Evolutionary conservation across 176 grass and related monocot genomes (phyloP).

Genomic region (Oropetium thomaeum): DNA sequence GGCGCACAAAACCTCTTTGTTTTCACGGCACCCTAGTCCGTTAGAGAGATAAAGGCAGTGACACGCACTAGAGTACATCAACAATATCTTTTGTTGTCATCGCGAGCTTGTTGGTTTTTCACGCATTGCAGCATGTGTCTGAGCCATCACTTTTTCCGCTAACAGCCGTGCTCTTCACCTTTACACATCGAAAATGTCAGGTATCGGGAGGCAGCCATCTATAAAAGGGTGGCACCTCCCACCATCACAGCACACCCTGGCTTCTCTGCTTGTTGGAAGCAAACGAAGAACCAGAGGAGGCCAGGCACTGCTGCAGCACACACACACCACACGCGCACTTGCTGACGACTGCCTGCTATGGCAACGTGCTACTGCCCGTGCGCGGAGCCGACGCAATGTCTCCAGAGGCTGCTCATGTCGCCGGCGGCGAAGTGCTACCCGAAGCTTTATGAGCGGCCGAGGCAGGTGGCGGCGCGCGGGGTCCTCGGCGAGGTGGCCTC

Average conservation of each 20-base stretch:
- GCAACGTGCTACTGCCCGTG: conserved; percentile 46
- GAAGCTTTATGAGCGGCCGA: conserved; percentile 26
- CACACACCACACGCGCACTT: neutral
- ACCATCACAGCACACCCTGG: conserved; percentile 22
- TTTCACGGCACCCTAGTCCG: neutral
- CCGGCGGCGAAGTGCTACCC: conserved; percentile 18
- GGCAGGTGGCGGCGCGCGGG: neutral
- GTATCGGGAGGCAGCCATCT: neutral
- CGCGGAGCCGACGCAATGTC: conserved; percentile 43
- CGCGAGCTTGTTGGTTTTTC: neutral
- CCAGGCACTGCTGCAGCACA: conserved; percentile 7
- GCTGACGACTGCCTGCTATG: conserved; percentile 2
- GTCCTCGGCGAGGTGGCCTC: conserved; percentile 49
- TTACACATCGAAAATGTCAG: conserved; percentile 24
- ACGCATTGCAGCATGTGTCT: neutral
- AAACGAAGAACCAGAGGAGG: conserved; percentile 37
- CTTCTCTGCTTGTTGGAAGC: conserved; percentile 14
- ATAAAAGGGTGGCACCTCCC: conserved; percentile 33
- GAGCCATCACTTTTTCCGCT: neutral
- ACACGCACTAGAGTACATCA: neutral
- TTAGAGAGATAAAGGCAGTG: neutral
- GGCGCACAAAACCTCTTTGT: neutral
- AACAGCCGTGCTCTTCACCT: too few relatives aligned
- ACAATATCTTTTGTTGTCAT: neutral
- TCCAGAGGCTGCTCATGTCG: conserved; percentile 27